Percentiles rank a stretch among this genome's conserved stretches.
Conservation (phyloP, 2,329 filamentous ascomycete genomes). For the Phyllosticta citribraziliensis region DNA sequence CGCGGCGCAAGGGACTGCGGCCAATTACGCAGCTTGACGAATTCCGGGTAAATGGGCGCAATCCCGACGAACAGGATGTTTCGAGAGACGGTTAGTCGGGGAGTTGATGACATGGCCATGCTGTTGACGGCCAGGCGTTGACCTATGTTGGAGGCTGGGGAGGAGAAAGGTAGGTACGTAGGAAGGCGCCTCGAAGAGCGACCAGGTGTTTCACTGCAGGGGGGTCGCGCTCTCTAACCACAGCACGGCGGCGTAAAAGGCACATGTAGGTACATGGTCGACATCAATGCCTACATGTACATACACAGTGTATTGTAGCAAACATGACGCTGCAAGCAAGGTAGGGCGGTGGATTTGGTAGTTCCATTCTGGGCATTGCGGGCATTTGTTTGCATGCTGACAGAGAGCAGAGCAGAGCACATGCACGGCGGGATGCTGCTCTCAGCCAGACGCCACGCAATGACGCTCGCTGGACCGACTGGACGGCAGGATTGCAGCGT, state of each 20-base stretch:
- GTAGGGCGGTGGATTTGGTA: neutral
- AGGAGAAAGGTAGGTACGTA: neutral
- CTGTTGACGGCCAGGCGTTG: neutral
- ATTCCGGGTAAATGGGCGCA: conserved; percentile 5
- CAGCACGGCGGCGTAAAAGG: neutral
- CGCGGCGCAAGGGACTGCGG: conserved; percentile 1
- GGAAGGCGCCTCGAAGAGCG: neutral
- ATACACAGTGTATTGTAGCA: no score
- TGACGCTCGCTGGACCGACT: neutral
- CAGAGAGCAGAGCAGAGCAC: neutral
- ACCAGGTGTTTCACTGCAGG: conserved; percentile 5
- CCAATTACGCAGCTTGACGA: neutral
- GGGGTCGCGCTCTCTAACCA: neutral
- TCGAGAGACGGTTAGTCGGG: neutral
- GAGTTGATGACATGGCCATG: neutral
- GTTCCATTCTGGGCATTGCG: conserved; percentile 2
- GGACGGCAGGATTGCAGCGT: neutral
- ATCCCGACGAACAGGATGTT: neutral
- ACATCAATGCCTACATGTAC: no score
- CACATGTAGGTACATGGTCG: no score
- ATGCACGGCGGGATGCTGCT: neutral
- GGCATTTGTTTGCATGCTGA: conserved; percentile 1
- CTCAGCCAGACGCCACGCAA: neutral
- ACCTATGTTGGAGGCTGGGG: neutral
- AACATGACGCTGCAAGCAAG: no score